Percentiles rank a stretch among this genome's conserved stretches.
Conservation (phyloP, 2,329 filamentous ascomycete genomes). For the Aspergillus carbonarius region DNA sequence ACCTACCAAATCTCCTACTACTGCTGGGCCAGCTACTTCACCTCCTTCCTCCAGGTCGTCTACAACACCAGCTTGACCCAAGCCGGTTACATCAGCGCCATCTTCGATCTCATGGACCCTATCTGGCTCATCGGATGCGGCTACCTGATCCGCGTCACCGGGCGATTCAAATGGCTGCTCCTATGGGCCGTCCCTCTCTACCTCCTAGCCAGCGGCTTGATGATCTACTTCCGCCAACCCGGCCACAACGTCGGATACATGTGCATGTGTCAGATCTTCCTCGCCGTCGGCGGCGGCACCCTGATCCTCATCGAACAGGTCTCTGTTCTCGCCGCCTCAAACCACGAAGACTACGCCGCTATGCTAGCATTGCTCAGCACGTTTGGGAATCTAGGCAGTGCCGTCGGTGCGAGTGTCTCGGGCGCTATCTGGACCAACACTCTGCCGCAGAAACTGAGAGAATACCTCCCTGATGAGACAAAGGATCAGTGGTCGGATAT, state of each 20-base stretch:
- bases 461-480: conserved; percentile 31
- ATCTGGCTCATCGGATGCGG: conserved; percentile 56
- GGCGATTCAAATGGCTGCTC: conserved; percentile 52
- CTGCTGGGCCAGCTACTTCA: conserved; percentile 35
- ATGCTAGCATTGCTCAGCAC: conserved; percentile 48
- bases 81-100: conserved; percentile 47
- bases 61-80: conserved; percentile 31
- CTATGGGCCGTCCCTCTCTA: conserved; percentile 51
- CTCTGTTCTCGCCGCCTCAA: conserved; percentile 52
- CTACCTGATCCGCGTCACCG: conserved; percentile 48
- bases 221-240: conserved; percentile 54
- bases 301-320: conserved; percentile 55
- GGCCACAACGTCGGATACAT: conserved; percentile 49
- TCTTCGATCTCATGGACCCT: conserved; percentile 54
- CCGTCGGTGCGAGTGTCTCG: conserved; percentile 32
- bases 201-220: conserved; percentile 50
- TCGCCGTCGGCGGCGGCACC: conserved; percentile 53
- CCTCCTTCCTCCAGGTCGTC: conserved; percentile 40
- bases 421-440: conserved; percentile 37
- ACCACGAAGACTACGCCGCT: conserved; percentile 54
- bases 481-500: conserved; percentile 9
- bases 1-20: conserved; percentile 20
- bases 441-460: conserved; percentile 38
- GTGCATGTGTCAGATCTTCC: conserved; percentile 57
- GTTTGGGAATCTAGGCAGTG: conserved; percentile 32